Evolutionary conservation across 2,329 filamentous ascomycete species (phyloP), one percentile per base, ranked within the genome.

Genomic region (Arthrinium puccinioides): DNA sequence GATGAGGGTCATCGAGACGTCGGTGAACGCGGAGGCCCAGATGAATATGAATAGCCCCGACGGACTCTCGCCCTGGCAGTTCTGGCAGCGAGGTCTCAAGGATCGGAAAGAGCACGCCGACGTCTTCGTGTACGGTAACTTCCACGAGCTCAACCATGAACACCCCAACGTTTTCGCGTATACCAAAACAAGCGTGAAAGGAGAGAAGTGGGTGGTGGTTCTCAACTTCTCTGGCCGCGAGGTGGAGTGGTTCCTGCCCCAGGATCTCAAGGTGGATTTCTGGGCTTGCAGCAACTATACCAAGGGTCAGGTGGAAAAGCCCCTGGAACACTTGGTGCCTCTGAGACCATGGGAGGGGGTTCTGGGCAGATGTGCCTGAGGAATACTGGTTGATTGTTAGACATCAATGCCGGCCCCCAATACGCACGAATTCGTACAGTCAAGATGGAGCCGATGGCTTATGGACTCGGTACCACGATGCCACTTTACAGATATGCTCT

Each of bases 51-150:
- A 60, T 0, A 61, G 70, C 21, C 42, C 55, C 0, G 41, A 55
- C 1, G 66, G 66, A 19, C 47, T 14, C 13, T 72, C 69, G 8
- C 72, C 81, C 4, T 63, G 78, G 36, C 63, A 69, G 26, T 84
- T 81, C 56, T 84, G 79, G 76, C 72, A 71, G 55, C 55, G 61
- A 31, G 67, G 71, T 45, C 59, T 84, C 28, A 51, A 48, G 37
- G 59, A 76, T 30, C 65, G 80, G 31, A 78, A 76, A 55, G 56
- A 69, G 44, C 63, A 78, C 49, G 65, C 65, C 13, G 69, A 77
- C 29, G 54, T 79, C 8, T 75, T 86, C 39, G 70, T 82, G 2
- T 73, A 82, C 46, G 80, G 80, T 6, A 60, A 66, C 15, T 84
- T 76, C 52, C 57, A 72, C 31, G 51, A 53, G 27, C 32, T 54